These are phyloP conservation scores for Berkeleyomyces rouxiae DNA, from an alignment of 2,329 filamentous ascomycete species.

Conservation along the genomic window DNA sequence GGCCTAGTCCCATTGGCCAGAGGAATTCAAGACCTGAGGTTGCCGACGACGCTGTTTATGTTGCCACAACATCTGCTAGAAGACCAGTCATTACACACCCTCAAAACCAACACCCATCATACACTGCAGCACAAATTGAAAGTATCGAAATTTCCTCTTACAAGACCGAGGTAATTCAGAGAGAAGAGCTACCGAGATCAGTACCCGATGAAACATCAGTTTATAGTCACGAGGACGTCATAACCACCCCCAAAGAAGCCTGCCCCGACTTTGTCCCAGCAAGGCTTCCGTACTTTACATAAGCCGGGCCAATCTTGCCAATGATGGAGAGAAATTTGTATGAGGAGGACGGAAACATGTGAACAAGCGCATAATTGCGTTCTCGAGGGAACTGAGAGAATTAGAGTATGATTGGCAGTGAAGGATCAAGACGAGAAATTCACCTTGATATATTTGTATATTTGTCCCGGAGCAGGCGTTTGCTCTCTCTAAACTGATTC, in stretches of 20 bases:
- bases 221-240: neutral
- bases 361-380: neutral
- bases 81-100: neutral
- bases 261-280: slow-evolving; percentile 36
- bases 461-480: neutral
- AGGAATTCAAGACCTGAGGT: slow-evolving; percentile 18
- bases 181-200: neutral
- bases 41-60: slow-evolving; percentile 21
- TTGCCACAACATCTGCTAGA: neutral
- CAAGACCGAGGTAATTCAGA: slow-evolving; percentile 1
- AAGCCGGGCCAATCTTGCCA: slow-evolving; percentile 8
- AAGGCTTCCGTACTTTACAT: slow-evolving; percentile 39
- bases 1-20: neutral
- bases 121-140: slow-evolving; percentile 5
- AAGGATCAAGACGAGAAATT: slow-evolving; percentile 1
- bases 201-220: neutral
- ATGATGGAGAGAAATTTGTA: neutral
- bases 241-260: neutral
- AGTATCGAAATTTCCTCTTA: neutral
- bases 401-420: neutral
- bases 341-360: neutral
- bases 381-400: neutral
- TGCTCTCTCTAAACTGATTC: neutral
- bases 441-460: neutral
- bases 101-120: neutral